Base-by-base conservation (phyloP, 352 stramenopile genomes). In the Blastocystis sp. region DNA sequence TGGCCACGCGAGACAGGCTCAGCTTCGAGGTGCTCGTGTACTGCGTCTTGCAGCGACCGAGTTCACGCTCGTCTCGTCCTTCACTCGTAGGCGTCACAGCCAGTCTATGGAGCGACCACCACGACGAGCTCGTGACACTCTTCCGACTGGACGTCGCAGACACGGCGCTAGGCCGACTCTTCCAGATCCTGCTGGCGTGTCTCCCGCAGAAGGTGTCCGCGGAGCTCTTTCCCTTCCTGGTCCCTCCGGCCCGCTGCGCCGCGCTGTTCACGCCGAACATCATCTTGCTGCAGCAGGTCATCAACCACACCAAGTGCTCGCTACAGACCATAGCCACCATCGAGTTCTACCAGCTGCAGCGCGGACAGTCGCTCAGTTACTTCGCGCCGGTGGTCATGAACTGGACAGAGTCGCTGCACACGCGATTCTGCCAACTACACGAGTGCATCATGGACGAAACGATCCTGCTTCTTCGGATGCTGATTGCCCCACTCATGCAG, bases 351-450 rank as follows among this genome's bases (percentile, higher is more conserved):
- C 11, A 5, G 19, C 9, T 5, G 5, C 9, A n/a, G 23, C 14
- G 40, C 3, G 14, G 23, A 23, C 19, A 19, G 4, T 14, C 34
- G 14, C 19, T 74, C 14, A 41, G n/a, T 0, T n/a, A 48, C 11
- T 74, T 74, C 23, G 64, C 64, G 9, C 64, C 64, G 4, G 64
- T 74, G 34, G 19, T 74, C 34, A n/a, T 74, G 14, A 74, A 74
- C 40, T 23, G 40, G 4, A 41, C 43, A 5, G 64, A 74, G 23
- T 14, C 64, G 40, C 5, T 74, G 14, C 64, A 74, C 41, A 41
- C 43, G 11, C 64, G 64, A 4, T 45, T 23, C 40, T 9, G 0
- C 5, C 41, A 48, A 7, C 7, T 23, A 1, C 34, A 53, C 11
- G 17, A 19, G 5, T 7, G 28, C 43, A 41, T 45, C 43, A 23